phyloP scores from a whole-genome alignment of 257 asterid genomes.

The Solanum commersonii region DNA sequence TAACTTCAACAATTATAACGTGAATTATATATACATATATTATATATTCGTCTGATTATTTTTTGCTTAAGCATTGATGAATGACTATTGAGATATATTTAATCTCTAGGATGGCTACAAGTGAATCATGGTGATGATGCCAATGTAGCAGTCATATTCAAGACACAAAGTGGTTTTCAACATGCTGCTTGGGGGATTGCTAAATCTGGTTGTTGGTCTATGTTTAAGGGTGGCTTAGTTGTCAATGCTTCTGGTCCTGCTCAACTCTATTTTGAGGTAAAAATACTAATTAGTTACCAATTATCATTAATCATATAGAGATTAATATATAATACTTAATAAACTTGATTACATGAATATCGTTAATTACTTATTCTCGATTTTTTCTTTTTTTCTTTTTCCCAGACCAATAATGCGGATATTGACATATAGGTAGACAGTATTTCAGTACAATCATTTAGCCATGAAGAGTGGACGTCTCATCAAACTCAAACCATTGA shows the following conservation, averaged over 20 bases:
- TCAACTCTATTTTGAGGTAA: slow-evolving; percentile 26
- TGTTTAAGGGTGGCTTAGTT: slow-evolving; percentile 32
- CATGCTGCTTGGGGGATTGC: slow-evolving; percentile 24
- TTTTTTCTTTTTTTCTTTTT: not conserved
- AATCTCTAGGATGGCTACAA: slow-evolving; percentile 29
- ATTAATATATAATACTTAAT: no score
- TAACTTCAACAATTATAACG: not conserved
- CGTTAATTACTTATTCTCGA: not conserved
- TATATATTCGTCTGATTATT: not conserved
- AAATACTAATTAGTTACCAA: not conserved
- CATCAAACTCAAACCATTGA: slow-evolving; percentile 42
- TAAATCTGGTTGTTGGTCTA: slow-evolving; percentile 38
- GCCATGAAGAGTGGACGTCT: slow-evolving; percentile 38
- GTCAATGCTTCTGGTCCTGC: slow-evolving; percentile 22
- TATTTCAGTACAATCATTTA: slow-evolving; percentile 59
- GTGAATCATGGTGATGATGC: slow-evolving; percentile 25
- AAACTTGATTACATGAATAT: not conserved
- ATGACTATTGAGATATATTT: not conserved
- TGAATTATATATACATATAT: not conserved
- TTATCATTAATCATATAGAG: no score
- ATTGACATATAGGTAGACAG: slow-evolving; percentile 22
- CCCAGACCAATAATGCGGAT: slow-evolving; percentile 4
- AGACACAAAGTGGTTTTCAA: not conserved
- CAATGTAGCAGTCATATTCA: slow-evolving; percentile 12
- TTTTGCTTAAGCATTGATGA: no score